Conservation (phyloP, 2,329 filamentous ascomycete genomes). For the Calonectria pseudoreteaudii region DNA sequence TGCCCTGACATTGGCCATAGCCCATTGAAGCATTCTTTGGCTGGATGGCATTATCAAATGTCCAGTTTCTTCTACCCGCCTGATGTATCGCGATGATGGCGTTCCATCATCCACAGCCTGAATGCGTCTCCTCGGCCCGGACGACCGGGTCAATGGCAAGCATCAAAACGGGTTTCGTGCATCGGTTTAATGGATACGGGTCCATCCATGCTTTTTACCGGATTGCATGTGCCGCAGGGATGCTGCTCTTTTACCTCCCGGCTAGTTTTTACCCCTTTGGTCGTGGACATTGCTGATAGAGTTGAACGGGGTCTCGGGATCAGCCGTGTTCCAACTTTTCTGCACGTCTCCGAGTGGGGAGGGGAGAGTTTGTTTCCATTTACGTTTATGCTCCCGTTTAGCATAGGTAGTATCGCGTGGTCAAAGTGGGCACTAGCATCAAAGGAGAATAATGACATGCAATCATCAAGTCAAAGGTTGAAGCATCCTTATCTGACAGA, state of each 20-base stretch:
- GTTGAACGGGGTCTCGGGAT: not conserved
- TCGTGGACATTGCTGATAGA: constrained; percentile 9
- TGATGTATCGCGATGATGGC: too few relatives aligned
- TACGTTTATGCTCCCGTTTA: not conserved
- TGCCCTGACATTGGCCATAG: too few relatives aligned
- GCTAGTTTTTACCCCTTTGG: not conserved
- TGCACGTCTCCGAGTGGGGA: not conserved
- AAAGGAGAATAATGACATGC: not conserved
- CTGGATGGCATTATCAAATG: too few relatives aligned
- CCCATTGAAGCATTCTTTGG: too few relatives aligned
- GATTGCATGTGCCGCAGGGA: not conserved
- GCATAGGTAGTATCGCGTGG: not conserved
- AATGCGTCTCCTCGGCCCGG: too few relatives aligned
- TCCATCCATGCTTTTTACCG: too few relatives aligned
- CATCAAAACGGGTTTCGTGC: too few relatives aligned
- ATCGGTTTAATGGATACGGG: too few relatives aligned
- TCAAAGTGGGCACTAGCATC: not conserved
- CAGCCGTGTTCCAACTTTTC: not conserved
- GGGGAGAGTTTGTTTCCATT: not conserved
- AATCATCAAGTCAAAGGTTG: not conserved
- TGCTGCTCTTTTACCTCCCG: too few relatives aligned
- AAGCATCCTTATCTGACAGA: not conserved
- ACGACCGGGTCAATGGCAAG: too few relatives aligned
- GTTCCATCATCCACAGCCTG: too few relatives aligned
- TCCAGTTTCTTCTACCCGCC: too few relatives aligned